Conservation (phyloP, 306 rosid species). For the Pueraria montana region DNA sequence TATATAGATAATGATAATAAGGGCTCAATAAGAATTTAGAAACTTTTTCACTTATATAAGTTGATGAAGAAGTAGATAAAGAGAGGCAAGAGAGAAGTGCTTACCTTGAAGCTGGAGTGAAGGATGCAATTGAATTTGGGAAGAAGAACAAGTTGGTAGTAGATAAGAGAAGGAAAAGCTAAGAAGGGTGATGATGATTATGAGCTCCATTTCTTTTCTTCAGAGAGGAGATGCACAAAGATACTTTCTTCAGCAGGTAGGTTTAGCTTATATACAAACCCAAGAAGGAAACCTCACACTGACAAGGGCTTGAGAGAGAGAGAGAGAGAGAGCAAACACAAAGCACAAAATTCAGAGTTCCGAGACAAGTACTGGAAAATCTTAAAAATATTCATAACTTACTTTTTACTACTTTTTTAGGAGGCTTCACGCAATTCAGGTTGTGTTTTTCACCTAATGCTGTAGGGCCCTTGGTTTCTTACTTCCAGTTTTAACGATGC, state of each 20-base stretch:
- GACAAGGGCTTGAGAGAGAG: conserved; percentile 29
- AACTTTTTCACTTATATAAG: not conserved
- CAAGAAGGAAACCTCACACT: conserved; percentile 21
- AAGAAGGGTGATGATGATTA: conserved; percentile 48
- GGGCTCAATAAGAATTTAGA: not conserved
- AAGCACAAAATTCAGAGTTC: conserved; percentile 73
- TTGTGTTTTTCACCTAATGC: conserved; percentile 61
- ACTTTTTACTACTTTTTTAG: conserved; percentile 48
- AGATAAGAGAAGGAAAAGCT: conserved; percentile 53
- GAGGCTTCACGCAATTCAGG: conserved; percentile 60
- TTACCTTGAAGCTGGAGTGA: conserved; percentile 56
- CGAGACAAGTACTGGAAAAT: conserved; percentile 57
- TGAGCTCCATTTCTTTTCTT: conserved; percentile 45
- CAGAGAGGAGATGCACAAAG: conserved; percentile 29
- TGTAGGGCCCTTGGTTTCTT: conserved; percentile 54
- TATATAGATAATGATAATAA: not conserved
- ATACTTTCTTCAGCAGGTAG: conserved; percentile 39
- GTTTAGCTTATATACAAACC: conserved; percentile 53
- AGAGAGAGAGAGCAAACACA: conserved; percentile 53
- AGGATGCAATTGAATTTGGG: conserved; percentile 50
- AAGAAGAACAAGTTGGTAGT: conserved; percentile 57
- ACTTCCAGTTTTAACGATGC: conserved; percentile 41
- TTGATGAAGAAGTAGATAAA: not conserved
- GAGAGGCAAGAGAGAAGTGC: not conserved
- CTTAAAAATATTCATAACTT: conserved; percentile 47